phyloP scores from a whole-genome alignment of 768 basidiomycete species.

The Lactifluus hygrophoroides region DNA sequence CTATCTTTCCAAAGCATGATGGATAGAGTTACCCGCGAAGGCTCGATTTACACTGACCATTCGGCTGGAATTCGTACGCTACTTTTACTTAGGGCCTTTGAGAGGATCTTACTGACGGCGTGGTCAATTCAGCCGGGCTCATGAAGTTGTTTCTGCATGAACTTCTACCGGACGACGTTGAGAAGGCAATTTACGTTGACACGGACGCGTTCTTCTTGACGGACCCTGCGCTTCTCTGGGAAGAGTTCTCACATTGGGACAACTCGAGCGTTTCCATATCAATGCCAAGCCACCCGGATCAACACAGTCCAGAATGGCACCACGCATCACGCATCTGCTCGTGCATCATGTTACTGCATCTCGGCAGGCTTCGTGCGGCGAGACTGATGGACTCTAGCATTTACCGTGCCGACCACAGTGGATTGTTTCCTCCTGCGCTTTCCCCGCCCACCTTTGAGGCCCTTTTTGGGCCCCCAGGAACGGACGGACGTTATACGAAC shows the following conservation, averaged over 20 bases:
- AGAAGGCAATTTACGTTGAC: conserved; percentile 42
- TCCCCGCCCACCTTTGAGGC: conserved; percentile 36
- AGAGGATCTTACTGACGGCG: neutral
- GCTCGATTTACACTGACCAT: conserved; percentile 37
- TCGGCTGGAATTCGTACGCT: conserved; percentile 41
- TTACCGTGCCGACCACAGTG: conserved; percentile 28
- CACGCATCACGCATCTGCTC: conserved; percentile 42
- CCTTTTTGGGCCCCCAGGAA: conserved; percentile 35
- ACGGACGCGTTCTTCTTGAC: conserved; percentile 44
- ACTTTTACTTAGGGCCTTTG: neutral
- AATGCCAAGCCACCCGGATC: conserved; percentile 39
- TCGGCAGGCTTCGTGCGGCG: conserved; percentile 34
- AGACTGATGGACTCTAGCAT: conserved; percentile 41
- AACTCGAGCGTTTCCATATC: conserved; percentile 32
- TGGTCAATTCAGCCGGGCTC: conserved; percentile 32
- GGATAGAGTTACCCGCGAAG: conserved; percentile 39
- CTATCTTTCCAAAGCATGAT: conserved; percentile 35
- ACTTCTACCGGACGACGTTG: conserved; percentile 35
- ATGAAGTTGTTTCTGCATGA: conserved; percentile 49
- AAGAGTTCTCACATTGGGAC: conserved; percentile 30
- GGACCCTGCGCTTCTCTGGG: conserved; percentile 40
- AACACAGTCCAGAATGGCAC: conserved; percentile 34
- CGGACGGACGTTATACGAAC: conserved; percentile 32
- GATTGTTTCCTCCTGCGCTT: conserved; percentile 27
- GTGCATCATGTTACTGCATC: conserved; percentile 45